These are phyloP conservation scores for Komagataella kurtzmanii DNA, from an alignment of 805 yeast genomes.

Conservation along the genomic window DNA sequence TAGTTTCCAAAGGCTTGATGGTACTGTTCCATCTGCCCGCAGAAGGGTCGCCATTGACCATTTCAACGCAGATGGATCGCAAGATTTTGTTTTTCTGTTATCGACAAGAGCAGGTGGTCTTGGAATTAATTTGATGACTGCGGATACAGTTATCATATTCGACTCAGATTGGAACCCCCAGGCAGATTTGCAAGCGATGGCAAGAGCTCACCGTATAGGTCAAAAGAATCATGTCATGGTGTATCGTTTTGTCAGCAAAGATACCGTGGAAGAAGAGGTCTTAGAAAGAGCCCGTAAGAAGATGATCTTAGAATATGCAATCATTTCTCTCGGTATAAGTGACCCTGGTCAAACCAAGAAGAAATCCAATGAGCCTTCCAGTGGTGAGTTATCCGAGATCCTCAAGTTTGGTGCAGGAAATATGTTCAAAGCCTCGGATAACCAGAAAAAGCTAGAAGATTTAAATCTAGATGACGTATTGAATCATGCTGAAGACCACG, in stretches of 20 bases:
- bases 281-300: constrained; percentile 93
- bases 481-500: constrained; percentile 94
- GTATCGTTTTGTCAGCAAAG: constrained; percentile 93
- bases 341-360: constrained; percentile 45
- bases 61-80: constrained; percentile 86
- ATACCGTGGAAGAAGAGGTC: constrained; percentile 95
- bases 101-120: constrained; percentile 98
- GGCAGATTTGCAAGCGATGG: constrained; percentile 99
- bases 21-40: constrained; percentile 90
- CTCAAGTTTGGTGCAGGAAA: constrained; percentile 97
- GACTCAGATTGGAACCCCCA: constrained; percentile 99
- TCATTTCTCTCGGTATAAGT: constrained; percentile 89
- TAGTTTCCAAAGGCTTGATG: constrained; percentile 87
- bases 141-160: constrained; percentile 95
- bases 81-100: constrained; percentile 79
- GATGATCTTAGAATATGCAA: constrained; percentile 97
- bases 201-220: constrained; percentile 99
- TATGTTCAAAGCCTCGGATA: constrained; percentile 92
- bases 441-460: constrained; percentile 91
- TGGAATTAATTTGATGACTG: constrained; percentile 97
- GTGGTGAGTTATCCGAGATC: constrained; percentile 82
- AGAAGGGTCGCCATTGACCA: constrained; percentile 93
- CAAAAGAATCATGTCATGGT: constrained; percentile 97
- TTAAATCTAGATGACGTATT: constrained; percentile 92
- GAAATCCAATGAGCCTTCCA: constrained; percentile 59